A percentile compares a stretch with the other conserved stretches of the same genome.
These are phyloP conservation scores for Suhomyces chickasaworum DNA, from an alignment of 1,139 yeast species.

Conservation along the genomic window DNA sequence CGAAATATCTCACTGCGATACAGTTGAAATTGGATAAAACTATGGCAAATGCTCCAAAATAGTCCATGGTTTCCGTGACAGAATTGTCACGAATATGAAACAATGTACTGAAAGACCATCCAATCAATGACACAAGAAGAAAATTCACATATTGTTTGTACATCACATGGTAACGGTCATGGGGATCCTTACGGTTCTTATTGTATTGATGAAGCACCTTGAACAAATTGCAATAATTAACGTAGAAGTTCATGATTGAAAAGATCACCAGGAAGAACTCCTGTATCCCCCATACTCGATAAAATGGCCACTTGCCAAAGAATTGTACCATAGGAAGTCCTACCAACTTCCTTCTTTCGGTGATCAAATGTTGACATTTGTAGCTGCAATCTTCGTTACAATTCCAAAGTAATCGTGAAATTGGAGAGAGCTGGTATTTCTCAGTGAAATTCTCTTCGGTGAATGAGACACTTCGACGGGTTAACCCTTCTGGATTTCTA, in stretches of 20 bases:
- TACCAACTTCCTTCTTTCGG: constrained; percentile 24
- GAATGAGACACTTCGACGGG: background rate
- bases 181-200: constrained; percentile 21
- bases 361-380: constrained; percentile 43
- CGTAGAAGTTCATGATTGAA: constrained; percentile 41
- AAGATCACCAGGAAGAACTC: constrained; percentile 42
- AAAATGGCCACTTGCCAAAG: constrained; percentile 52
- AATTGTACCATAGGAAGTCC: constrained; percentile 41
- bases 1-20: constrained; percentile 36
- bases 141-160: constrained; percentile 36
- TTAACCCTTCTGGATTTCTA: background rate
- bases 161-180: constrained; percentile 25
- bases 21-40: constrained; percentile 42
- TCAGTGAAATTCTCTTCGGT: constrained; percentile 6
- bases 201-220: constrained; percentile 32
- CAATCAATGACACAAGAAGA: constrained; percentile 33
- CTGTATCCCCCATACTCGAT: constrained; percentile 39
- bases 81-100: constrained; percentile 45
- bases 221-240: constrained; percentile 34
- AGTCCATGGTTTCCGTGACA: constrained; percentile 46
- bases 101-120: constrained; percentile 43
- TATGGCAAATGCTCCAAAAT: constrained; percentile 47
- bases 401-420: constrained; percentile 30
- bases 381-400: constrained; percentile 45
- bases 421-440: constrained; percentile 13